These are phyloP conservation scores for Spergularia bocconei DNA, from an alignment of 148 eudicot genomes.

Conservation along the genomic window DNA sequence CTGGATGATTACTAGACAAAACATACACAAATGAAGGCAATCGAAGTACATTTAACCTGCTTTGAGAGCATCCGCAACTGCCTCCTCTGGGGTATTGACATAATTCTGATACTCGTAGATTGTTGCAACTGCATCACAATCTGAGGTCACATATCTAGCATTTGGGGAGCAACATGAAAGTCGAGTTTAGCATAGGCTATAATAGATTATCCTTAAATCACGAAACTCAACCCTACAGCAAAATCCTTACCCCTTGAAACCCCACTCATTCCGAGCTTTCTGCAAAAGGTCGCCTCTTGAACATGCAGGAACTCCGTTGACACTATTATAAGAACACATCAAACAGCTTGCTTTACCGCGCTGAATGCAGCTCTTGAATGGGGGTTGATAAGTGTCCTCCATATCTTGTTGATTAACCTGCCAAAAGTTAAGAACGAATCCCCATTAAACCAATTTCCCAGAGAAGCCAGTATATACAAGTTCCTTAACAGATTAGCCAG, in stretches of 20 bases:
- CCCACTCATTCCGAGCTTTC: slow-evolving; percentile 79
- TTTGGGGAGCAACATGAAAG: slow-evolving; percentile 22
- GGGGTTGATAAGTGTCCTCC: slow-evolving; percentile 89
- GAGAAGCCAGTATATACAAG: background rate
- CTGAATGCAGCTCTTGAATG: slow-evolving; percentile 78
- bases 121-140: slow-evolving; percentile 98
- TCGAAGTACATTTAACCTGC: slow-evolving; percentile 56
- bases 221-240: background rate
- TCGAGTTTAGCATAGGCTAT: slow-evolving; percentile 1
- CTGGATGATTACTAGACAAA: background rate
- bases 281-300: slow-evolving; percentile 62
- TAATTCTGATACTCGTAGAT: slow-evolving; percentile 76
- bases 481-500: background rate
- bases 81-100: slow-evolving; percentile 66
- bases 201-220: slow-evolving; percentile 4
- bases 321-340: slow-evolving; percentile 95
- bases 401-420: slow-evolving; percentile 88
- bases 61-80: slow-evolving; percentile 78
- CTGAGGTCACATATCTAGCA: slow-evolving; percentile 81
- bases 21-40: background rate
- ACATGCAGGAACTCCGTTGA: slow-evolving; percentile 90
- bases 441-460: background rate
- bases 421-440: background rate
- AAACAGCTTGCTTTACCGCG: slow-evolving; percentile 94
- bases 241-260: slow-evolving; percentile 71